Conservation (phyloP, 2,329 filamentous ascomycete species). For the Ceratocystis eucalypticola region DNA sequence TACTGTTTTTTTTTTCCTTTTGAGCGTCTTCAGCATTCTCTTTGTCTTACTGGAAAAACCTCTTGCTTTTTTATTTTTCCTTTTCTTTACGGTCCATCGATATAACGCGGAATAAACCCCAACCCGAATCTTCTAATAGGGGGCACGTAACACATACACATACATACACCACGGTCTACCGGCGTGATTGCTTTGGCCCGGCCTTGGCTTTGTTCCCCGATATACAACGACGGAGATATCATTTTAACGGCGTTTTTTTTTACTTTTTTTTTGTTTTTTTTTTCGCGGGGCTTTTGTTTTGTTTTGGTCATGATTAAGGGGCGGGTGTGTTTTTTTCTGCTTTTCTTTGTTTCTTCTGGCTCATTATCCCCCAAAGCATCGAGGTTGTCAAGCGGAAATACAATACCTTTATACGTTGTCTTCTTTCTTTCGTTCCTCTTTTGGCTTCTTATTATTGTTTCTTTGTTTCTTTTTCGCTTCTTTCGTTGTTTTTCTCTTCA, state of each 20-base stretch:
- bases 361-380: not conserved
- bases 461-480: not conserved
- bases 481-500: not conserved
- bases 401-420: not conserved
- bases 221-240: not conserved
- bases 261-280: not conserved
- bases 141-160: not conserved
- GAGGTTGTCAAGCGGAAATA: not conserved
- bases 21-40: not conserved
- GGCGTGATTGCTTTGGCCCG: not conserved
- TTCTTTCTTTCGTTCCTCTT: not conserved
- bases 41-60: not conserved
- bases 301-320: too few species aligned
- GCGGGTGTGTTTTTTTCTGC: not conserved
- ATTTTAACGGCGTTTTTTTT: not conserved
- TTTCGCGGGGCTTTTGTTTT: not conserved
- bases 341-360: conserved; percentile 1
- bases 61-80: conserved; percentile 7
- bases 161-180: too few species aligned
- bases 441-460: not conserved
- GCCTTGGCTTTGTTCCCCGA: not conserved
- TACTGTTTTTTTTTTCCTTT: not conserved
- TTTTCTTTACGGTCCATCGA: conserved; percentile 4
- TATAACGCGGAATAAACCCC: not conserved
- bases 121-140: not conserved